Evolutionary conservation across 164 flowering plant species (phyloP).

Genomic region (Liriodendron chinense): DNA sequence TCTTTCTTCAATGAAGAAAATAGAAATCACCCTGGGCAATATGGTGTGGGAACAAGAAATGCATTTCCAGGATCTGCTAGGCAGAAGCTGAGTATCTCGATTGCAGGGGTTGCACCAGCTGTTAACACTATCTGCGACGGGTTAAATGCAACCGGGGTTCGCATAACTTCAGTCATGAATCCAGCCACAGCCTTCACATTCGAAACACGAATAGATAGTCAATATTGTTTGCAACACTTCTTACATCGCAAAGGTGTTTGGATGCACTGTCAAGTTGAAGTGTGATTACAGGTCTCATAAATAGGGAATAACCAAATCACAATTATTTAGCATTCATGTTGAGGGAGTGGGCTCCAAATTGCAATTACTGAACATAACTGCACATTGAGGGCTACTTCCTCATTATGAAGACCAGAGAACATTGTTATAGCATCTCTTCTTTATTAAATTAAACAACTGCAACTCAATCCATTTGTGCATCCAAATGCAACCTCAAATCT

Average conservation of each 20-base stretch:
- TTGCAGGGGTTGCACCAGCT: slow-evolving; percentile 78
- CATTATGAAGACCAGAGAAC: neutral
- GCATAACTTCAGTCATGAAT: slow-evolving; percentile 69
- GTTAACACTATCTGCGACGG: slow-evolving; percentile 77
- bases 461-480: neutral
- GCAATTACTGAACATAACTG: too few species aligned
- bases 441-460: neutral
- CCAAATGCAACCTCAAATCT: too few species aligned
- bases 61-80: slow-evolving; percentile 93
- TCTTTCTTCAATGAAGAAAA: neutral
- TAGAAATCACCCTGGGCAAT: slow-evolving; percentile 64
- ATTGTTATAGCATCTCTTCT: neutral
- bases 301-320: neutral
- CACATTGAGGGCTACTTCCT: too few species aligned
- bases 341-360: too few species aligned
- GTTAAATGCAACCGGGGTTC: slow-evolving; percentile 43
- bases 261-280: neutral
- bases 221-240: neutral
- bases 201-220: neutral
- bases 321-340: neutral
- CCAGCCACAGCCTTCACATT: slow-evolving; percentile 70
- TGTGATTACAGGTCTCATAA: neutral
- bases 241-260: neutral
- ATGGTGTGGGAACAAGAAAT: slow-evolving; percentile 93
- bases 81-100: slow-evolving; percentile 87